Evolutionary conservation across 768 basidiomycete genomes (phyloP).

Genomic region (Strobilomyces dryophilus): DNA sequence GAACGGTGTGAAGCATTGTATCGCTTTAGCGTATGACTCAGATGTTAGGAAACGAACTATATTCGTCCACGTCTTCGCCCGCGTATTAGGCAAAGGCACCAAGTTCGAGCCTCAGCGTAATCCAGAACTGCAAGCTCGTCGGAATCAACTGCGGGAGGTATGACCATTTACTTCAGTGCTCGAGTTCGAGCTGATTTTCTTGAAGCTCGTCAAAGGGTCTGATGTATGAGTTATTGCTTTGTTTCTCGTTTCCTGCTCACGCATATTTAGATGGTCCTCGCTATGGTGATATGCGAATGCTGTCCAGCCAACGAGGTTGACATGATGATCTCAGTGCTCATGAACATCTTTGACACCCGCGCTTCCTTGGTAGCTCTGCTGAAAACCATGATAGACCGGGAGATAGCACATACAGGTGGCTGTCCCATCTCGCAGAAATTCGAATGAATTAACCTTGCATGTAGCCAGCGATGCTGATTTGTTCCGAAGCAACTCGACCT

Average conservation of each 20-base stretch:
- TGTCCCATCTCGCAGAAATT: not conserved
- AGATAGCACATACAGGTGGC: slow-evolving; percentile 73
- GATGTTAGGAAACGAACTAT: slow-evolving; percentile 70
- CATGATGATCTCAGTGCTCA: slow-evolving; percentile 77
- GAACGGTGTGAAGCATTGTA: slow-evolving; percentile 84
- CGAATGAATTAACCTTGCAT: slow-evolving; percentile 1
- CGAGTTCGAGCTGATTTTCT: slow-evolving; percentile 1
- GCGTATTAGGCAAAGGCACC: slow-evolving; percentile 75
- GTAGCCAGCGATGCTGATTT: slow-evolving; percentile 78
- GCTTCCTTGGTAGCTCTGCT: slow-evolving; percentile 67
- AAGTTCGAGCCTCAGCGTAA: slow-evolving; percentile 65
- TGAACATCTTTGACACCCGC: slow-evolving; percentile 83
- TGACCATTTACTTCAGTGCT: slow-evolving; percentile 17
- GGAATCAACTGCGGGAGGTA: slow-evolving; percentile 59
- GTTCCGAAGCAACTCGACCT: slow-evolving; percentile 86
- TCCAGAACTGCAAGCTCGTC: slow-evolving; percentile 41
- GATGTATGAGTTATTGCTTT: slow-evolving; percentile 46
- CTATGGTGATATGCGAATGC: slow-evolving; percentile 82
- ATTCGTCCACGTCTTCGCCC: slow-evolving; percentile 81
- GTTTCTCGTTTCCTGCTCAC: slow-evolving; percentile 8
- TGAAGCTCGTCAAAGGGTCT: slow-evolving; percentile 66
- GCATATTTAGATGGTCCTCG: slow-evolving; percentile 59
- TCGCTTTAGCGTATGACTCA: slow-evolving; percentile 70
- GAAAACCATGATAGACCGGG: slow-evolving; percentile 81
- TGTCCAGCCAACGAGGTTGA: slow-evolving; percentile 79